Evolutionary conservation across 495 filamentous ascomycete genomes (phyloP).

Genomic region (Neurospora sublineolata): DNA sequence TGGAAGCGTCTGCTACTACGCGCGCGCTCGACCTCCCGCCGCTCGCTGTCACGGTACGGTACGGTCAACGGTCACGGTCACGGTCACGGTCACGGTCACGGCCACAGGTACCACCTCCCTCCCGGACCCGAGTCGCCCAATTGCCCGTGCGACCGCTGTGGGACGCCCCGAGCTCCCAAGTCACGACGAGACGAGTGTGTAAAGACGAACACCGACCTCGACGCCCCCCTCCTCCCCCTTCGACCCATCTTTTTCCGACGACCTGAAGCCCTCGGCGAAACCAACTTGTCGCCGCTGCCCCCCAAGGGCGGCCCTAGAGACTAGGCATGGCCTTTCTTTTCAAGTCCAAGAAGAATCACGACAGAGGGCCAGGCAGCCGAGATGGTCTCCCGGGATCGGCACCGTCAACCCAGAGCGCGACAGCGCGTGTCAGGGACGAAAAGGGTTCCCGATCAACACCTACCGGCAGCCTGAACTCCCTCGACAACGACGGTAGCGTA

Average conservation of each 20-base stretch:
- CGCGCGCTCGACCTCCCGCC: neutral
- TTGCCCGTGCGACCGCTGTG: neutral
- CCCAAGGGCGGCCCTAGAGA: neutral
- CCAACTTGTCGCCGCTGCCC: neutral
- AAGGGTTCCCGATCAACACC: constrained; percentile 41
- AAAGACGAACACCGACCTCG: neutral
- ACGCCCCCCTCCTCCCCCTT: neutral
- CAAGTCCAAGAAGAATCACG: constrained; percentile 57
- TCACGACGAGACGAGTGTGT: neutral
- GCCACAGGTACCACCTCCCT: neutral
- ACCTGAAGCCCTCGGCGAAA: neutral
- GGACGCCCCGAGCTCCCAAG: neutral
- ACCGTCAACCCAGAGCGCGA: constrained; percentile 24
- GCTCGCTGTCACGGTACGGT: neutral
- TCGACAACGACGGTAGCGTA: constrained; percentile 34
- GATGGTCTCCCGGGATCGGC: constrained; percentile 31
- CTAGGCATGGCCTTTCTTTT: constrained; percentile 60
- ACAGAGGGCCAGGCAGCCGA: constrained; percentile 33
- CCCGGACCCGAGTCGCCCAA: neutral
- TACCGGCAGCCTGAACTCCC: constrained; percentile 42
- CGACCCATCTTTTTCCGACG: neutral
- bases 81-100: neutral
- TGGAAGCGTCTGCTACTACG: neutral
- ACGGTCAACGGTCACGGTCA: neutral
- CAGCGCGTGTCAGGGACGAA: constrained; percentile 35